phyloP scores from a whole-genome alignment of 2,329 filamentous ascomycete genomes.

The Daldinia eschscholtzii region DNA sequence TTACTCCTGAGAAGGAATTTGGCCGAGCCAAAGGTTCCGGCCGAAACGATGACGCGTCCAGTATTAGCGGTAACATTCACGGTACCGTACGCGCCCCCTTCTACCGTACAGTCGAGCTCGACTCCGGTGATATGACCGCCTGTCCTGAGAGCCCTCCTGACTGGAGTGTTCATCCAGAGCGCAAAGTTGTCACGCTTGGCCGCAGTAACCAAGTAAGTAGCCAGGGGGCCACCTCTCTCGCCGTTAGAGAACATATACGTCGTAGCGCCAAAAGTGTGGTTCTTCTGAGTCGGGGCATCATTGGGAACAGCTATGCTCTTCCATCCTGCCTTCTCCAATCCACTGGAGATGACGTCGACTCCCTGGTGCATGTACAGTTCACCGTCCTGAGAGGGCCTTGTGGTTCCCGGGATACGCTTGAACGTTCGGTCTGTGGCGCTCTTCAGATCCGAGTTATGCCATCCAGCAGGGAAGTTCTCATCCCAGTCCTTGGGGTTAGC shows the following conservation, averaged over 20 bases:
- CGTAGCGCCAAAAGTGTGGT: slow-evolving; percentile 72
- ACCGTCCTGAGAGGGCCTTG: slow-evolving; percentile 73
- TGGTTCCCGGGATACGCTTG: slow-evolving; percentile 75
- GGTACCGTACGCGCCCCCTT: slow-evolving; percentile 68
- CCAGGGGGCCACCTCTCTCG: slow-evolving; percentile 75
- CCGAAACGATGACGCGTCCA: slow-evolving; percentile 76
- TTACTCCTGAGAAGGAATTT: slow-evolving; percentile 75
- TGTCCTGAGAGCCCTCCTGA: slow-evolving; percentile 73
- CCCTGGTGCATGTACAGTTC: slow-evolving; percentile 74
- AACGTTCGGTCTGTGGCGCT: slow-evolving; percentile 72
- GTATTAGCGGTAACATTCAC: slow-evolving; percentile 70
- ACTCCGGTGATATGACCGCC: slow-evolving; percentile 74
- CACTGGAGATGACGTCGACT: slow-evolving; percentile 71
- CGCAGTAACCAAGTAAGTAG: slow-evolving; percentile 76
- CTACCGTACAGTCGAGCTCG: slow-evolving; percentile 69
- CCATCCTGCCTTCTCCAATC: slow-evolving; percentile 72
- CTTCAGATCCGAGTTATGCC: slow-evolving; percentile 74
- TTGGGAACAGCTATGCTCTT: slow-evolving; percentile 70
- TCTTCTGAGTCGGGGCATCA: slow-evolving; percentile 70
- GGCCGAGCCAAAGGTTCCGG: slow-evolving; percentile 76
- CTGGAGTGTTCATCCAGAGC: slow-evolving; percentile 74
- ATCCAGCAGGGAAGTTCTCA: slow-evolving; percentile 77
- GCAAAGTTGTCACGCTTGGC: slow-evolving; percentile 73
- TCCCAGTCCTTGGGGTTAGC: slow-evolving; percentile 77
- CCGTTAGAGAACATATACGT: slow-evolving; percentile 76